Evolutionary conservation across 2,329 filamentous ascomycete genomes (phyloP).

Genomic region (Canariomyces notabilis): DNA sequence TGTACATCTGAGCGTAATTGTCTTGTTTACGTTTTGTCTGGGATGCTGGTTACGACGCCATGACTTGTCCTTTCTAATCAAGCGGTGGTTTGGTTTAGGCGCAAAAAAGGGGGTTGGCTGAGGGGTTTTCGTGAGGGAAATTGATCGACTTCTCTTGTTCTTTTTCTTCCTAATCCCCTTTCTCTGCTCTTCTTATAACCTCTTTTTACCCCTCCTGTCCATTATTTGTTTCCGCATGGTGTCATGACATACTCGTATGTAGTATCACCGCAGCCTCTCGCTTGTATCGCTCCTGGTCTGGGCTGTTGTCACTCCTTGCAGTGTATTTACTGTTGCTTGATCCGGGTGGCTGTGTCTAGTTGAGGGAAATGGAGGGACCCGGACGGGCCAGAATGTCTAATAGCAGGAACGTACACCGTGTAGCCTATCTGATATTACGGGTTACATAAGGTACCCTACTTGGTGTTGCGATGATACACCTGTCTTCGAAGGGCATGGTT

Average conservation of each 20-base stretch:
- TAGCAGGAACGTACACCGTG: no score
- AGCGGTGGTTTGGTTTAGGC: not conserved
- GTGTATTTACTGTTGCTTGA: not conserved
- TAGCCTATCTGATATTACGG: no score
- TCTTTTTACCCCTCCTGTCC: not conserved
- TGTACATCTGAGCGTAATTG: not conserved
- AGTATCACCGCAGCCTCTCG: not conserved
- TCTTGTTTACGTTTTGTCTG: not conserved
- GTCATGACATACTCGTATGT: not conserved
- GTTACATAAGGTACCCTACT: no score
- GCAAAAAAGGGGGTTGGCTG: not conserved
- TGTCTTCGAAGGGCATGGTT: no score
- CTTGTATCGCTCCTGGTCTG: not conserved
- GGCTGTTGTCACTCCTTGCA: not conserved
- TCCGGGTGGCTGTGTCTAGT: not conserved
- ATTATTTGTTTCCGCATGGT: not conserved
- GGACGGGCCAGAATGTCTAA: no score
- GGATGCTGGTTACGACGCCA: conserved; percentile 9
- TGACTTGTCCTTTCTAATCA: conserved; percentile 2
- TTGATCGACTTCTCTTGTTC: not conserved
- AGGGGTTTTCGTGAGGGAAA: not conserved
- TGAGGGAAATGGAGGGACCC: no score
- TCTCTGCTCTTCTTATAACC: not conserved
- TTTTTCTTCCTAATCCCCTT: not conserved
- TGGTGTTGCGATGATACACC: no score